phyloP scores from a whole-genome alignment of 73 alveolate species.

The Tetrahymena borealis region DNA sequence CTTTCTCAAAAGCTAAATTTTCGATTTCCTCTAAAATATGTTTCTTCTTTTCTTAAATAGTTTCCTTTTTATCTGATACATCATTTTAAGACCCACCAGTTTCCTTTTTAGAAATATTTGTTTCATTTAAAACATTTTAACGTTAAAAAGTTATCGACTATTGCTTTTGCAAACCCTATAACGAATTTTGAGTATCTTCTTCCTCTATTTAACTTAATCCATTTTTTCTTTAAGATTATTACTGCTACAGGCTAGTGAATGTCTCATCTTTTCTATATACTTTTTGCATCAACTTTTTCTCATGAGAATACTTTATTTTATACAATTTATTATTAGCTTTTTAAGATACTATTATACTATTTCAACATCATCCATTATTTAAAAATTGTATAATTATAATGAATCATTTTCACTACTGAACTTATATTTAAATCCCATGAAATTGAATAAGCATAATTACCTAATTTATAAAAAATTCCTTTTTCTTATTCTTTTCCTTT shows the following conservation, averaged over 20 bases:
- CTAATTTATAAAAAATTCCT: not conserved
- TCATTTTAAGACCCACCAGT: not conserved
- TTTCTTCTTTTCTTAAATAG: not conserved
- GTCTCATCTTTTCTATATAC: not conserved
- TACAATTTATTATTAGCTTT: too few species aligned
- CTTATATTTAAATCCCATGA: too few species aligned
- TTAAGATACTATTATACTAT: too few species aligned
- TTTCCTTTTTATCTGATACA: not conserved
- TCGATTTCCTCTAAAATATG: not conserved
- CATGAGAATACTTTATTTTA: not conserved
- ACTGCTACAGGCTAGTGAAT: not conserved
- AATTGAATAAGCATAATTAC: too few species aligned
- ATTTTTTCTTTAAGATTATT: too few species aligned
- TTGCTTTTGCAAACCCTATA: not conserved
- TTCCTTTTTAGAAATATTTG: not conserved
- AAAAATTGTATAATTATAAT: too few species aligned
- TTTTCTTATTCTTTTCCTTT: not conserved
- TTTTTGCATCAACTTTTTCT: not conserved
- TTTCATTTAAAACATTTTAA: not conserved
- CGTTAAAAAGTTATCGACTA: not conserved
- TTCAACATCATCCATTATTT: too few species aligned
- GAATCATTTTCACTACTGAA: too few species aligned
- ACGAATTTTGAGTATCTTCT: not conserved
- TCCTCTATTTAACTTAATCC: not conserved
- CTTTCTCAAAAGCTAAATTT: not conserved